These are phyloP conservation scores for Chalciporus sp. DNA, from an alignment of 1,284 basidiomycete species.

Conservation along the genomic window DNA sequence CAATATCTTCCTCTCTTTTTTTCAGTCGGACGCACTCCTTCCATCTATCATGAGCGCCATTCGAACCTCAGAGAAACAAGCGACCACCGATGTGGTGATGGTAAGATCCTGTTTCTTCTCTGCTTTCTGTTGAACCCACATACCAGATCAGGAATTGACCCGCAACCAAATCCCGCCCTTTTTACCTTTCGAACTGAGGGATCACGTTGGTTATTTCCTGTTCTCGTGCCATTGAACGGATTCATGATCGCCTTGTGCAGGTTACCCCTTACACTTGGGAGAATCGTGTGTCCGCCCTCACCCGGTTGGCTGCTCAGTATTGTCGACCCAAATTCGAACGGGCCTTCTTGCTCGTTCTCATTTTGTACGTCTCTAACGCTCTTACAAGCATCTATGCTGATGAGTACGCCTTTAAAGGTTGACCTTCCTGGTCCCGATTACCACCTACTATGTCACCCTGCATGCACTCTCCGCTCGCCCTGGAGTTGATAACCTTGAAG, in stretches of 20 bases:
- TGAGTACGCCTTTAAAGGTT: constrained; percentile 29
- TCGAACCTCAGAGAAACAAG: constrained; percentile 9
- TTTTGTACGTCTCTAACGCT: constrained; percentile 40
- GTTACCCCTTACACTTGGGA: constrained; percentile 50
- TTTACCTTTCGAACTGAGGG: constrained; percentile 40
- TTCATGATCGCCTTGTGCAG: constrained; percentile 27
- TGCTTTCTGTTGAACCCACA: not conserved
- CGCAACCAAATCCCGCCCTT: constrained; percentile 29
- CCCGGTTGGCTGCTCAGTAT: constrained; percentile 43
- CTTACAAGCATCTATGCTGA: not conserved
- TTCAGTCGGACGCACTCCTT: not conserved
- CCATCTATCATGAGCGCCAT: constrained; percentile 16
- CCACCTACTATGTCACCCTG: constrained; percentile 41
- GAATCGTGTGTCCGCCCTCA: constrained; percentile 43
- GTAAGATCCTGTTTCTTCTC: constrained; percentile 20
- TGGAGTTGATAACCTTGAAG: constrained; percentile 4
- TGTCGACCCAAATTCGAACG: constrained; percentile 50
- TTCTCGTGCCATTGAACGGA: not conserved
- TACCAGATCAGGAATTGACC: constrained; percentile 35
- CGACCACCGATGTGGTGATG: constrained; percentile 27
- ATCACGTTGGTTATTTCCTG: constrained; percentile 24
- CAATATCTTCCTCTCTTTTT: not conserved
- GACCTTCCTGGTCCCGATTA: constrained; percentile 45
- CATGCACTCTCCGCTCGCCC: constrained; percentile 19
- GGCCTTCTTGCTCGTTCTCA: constrained; percentile 41